Conservation (phyloP, 306 rosid genomes). For the Quercus robur region DNA sequence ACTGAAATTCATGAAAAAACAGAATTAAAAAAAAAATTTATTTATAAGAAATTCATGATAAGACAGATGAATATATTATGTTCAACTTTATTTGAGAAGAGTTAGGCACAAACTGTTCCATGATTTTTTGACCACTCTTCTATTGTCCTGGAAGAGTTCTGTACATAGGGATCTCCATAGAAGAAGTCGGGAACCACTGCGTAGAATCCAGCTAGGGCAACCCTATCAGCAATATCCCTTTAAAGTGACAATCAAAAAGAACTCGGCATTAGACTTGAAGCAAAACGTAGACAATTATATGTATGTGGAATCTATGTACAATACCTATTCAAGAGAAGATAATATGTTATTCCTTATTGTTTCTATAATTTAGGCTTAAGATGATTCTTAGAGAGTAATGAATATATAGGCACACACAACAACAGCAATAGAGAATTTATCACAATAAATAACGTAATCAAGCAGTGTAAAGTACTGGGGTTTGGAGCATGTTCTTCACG, state of each 20-base stretch:
- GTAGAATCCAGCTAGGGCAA: background rate
- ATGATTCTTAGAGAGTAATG: background rate
- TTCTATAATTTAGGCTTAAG: background rate
- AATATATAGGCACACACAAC: background rate
- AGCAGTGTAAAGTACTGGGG: background rate
- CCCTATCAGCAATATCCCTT: conserved; percentile 1
- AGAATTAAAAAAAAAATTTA: no score
- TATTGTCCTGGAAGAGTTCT: background rate
- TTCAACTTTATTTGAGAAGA: background rate
- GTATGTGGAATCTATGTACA: background rate
- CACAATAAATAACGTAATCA: background rate
- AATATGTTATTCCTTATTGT: background rate
- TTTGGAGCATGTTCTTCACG: background rate
- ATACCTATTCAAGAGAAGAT: background rate
- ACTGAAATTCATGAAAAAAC: no score
- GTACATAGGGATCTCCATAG: background rate
- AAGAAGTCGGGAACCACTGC: conserved; percentile 10
- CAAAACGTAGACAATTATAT: background rate
- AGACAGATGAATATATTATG: background rate
- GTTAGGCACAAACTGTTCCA: background rate
- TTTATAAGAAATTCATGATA: background rate
- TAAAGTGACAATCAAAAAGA: background rate
- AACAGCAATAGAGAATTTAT: background rate
- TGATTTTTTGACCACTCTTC: background rate
- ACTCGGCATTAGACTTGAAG: background rate